Conservation (phyloP, 176 grass and related monocot species). For the Oropetium thomaeum region DNA sequence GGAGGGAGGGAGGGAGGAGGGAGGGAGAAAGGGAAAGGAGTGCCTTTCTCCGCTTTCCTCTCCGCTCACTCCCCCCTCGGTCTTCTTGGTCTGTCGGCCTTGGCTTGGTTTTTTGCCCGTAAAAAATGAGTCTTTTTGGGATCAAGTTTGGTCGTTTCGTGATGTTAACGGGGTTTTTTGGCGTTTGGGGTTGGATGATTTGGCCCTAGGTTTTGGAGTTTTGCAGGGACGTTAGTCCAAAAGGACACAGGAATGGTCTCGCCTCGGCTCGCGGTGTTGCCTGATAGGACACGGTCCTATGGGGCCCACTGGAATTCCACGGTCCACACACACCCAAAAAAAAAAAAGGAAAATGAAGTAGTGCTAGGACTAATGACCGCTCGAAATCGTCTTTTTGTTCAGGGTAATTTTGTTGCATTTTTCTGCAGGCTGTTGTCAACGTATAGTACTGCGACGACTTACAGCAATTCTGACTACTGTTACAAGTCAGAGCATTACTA, state of each 20-base stretch:
- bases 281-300: not conserved
- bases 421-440: no score
- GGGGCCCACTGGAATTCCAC: not conserved
- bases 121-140: conserved; percentile 1
- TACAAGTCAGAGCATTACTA: no score
- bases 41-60: not conserved
- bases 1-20: not conserved
- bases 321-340: no score
- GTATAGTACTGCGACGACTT: no score
- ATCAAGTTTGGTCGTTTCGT: conserved; percentile 24
- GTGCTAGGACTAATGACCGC: not conserved
- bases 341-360: no score
- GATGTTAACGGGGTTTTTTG: conserved; percentile 23
- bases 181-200: conserved; percentile 6
- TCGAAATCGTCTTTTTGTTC: not conserved
- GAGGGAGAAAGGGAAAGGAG: not conserved
- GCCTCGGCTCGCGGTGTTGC: not conserved
- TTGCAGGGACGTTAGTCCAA: not conserved
- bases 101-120: not conserved
- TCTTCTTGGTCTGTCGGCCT: not conserved
- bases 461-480: no score
- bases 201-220: conserved; percentile 15
- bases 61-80: no score
- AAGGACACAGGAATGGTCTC: not conserved
- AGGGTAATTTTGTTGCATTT: not conserved